phyloP scores from a whole-genome alignment of 2,329 filamentous ascomycete species.

The Aspergillus brasiliensis region DNA sequence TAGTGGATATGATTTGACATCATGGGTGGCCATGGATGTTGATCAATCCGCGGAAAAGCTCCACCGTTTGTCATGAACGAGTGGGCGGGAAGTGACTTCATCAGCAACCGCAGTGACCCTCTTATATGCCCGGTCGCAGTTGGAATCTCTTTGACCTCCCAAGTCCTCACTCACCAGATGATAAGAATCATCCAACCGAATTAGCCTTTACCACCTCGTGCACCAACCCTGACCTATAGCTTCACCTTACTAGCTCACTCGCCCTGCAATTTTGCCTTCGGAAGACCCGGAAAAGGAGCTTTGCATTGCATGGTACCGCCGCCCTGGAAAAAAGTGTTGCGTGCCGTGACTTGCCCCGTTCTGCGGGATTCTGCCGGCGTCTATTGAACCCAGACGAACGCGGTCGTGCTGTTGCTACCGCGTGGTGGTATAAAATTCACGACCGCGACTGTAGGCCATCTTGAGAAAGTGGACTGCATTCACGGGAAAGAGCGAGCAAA shows the following conservation, averaged over 20 bases:
- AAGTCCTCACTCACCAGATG: background rate
- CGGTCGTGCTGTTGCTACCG: background rate
- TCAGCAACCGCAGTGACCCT: background rate
- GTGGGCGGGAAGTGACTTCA: conserved; percentile 12
- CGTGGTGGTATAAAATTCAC: background rate
- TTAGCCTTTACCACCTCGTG: background rate
- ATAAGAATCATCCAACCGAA: background rate
- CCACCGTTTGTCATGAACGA: conserved; percentile 8
- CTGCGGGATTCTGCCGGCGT: background rate
- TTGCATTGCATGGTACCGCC: conserved; percentile 6
- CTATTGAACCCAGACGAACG: background rate
- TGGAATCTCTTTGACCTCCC: background rate
- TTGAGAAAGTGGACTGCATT: too few species aligned
- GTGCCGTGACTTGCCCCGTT: background rate
- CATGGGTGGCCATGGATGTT: conserved; percentile 9
- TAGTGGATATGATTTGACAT: conserved; percentile 13
- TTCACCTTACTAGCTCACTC: background rate
- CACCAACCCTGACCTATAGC: background rate
- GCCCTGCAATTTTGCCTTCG: background rate
- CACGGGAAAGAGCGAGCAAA: background rate
- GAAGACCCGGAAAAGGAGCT: conserved; percentile 7
- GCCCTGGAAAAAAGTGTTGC: background rate
- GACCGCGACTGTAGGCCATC: background rate
- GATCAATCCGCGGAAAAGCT: conserved; percentile 10
- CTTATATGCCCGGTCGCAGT: conserved; percentile 1